Evolutionary conservation across 164 flowering plant genomes (phyloP).

Genomic region (Nelumbo lutea): DNA sequence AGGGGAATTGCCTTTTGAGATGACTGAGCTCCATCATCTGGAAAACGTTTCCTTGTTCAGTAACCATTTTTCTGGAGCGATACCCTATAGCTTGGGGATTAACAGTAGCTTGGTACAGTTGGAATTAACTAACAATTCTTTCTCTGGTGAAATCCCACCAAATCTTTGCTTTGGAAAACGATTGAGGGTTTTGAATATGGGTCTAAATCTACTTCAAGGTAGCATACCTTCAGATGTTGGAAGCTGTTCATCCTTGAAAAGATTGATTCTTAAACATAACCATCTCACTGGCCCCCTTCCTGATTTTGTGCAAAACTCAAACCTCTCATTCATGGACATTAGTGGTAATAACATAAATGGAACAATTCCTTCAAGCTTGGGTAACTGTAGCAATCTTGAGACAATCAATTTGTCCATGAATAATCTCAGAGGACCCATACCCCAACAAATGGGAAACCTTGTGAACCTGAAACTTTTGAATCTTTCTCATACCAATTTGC

Average conservation of each 20-base stretch:
- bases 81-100: constrained; percentile 41
- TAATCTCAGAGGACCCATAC: constrained; percentile 38
- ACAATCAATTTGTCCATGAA: constrained; percentile 7
- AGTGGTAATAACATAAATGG: constrained; percentile 34
- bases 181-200: constrained; percentile 30
- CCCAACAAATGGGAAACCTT: constrained; percentile 38
- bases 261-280: neutral
- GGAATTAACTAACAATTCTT: constrained; percentile 43
- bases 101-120: constrained; percentile 38
- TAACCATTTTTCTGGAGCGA: constrained; percentile 42
- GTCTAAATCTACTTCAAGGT: constrained; percentile 16
- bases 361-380: constrained; percentile 42
- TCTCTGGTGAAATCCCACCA: constrained; percentile 51
- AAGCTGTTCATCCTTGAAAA: constrained; percentile 30
- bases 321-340: constrained; percentile 28
- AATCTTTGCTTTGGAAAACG: constrained; percentile 42
- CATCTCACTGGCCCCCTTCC: neutral
- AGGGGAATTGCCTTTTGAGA: constrained; percentile 42
- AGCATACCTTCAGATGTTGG: constrained; percentile 42
- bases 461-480: constrained; percentile 22
- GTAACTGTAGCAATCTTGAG: constrained; percentile 29
- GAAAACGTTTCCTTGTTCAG: constrained; percentile 32
- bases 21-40: constrained; percentile 36
- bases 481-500: constrained; percentile 38
- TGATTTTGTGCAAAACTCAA: constrained; percentile 20